These are phyloP conservation scores for Aspergillus glaucus DNA, from an alignment of 2,329 filamentous ascomycete species.

Conservation along the genomic window DNA sequence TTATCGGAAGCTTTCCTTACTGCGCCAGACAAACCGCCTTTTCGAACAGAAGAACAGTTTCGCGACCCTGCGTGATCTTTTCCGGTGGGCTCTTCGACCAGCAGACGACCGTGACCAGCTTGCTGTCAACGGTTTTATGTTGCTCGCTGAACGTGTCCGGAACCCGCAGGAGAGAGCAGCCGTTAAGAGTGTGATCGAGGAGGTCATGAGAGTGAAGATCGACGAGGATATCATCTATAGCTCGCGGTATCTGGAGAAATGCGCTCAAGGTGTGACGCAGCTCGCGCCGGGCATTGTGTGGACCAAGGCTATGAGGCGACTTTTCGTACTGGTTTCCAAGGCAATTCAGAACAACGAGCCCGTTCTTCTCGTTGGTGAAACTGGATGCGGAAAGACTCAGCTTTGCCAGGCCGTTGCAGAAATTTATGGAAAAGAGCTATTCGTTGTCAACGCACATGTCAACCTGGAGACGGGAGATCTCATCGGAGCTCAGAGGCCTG, in stretches of 20 bases:
- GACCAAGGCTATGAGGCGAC: constrained; percentile 87
- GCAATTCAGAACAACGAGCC: constrained; percentile 88
- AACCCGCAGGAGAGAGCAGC: constrained; percentile 77
- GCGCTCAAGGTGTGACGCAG: constrained; percentile 40
- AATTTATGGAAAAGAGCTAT: constrained; percentile 65
- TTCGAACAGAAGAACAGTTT: constrained; percentile 98
- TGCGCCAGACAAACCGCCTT: constrained; percentile 81
- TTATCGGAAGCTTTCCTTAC: constrained; percentile 82
- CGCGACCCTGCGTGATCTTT: constrained; percentile 89
- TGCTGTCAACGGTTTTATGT: constrained; percentile 89
- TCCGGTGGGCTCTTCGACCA: constrained; percentile 83
- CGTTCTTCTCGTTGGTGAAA: constrained; percentile 90
- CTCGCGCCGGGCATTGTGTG: constrained; percentile 62
- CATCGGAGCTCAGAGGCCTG: constrained; percentile 87
- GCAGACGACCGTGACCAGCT: constrained; percentile 84
- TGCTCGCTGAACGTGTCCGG: constrained; percentile 89
- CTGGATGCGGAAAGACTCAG: constrained; percentile 95
- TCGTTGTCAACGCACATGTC: constrained; percentile 94
- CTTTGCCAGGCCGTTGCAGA: constrained; percentile 89
- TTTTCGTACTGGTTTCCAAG: constrained; percentile 82
- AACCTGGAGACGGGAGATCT: constrained; percentile 97
- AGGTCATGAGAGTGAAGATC: constrained; percentile 79
- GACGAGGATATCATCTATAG: constrained; percentile 69
- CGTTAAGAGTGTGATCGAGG: constrained; percentile 83
- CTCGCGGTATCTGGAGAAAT: constrained; percentile 50